These are phyloP conservation scores for Lactarius evosmus DNA, from an alignment of 768 basidiomycete genomes.

Conservation along the genomic window DNA sequence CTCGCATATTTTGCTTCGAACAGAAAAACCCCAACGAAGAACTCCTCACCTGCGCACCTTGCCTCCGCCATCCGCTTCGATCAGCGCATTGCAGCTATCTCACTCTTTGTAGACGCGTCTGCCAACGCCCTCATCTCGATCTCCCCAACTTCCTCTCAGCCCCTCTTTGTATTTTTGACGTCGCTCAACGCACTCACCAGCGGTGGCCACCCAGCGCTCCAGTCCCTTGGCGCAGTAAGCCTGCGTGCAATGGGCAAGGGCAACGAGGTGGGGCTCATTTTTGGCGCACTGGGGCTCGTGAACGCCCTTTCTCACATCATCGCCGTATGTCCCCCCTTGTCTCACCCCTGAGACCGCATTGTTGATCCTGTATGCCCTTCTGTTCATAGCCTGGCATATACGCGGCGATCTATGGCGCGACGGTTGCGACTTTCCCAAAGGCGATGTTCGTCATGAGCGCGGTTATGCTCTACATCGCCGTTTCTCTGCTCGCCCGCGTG, in stretches of 20 bases:
- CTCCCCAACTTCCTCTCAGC: slow-evolving; percentile 27
- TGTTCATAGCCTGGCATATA: slow-evolving; percentile 26
- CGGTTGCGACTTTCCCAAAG: slow-evolving; percentile 26
- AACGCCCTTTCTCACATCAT: slow-evolving; percentile 27
- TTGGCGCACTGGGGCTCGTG: slow-evolving; percentile 27
- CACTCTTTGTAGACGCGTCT: slow-evolving; percentile 27
- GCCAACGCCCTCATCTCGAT: slow-evolving; percentile 27
- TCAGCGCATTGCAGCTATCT: slow-evolving; percentile 24
- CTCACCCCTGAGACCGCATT: not conserved
- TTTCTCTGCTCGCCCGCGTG: slow-evolving; percentile 24
- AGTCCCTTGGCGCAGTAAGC: slow-evolving; percentile 29
- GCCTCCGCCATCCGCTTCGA: slow-evolving; percentile 28
- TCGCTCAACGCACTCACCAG: slow-evolving; percentile 27
- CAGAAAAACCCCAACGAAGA: not conserved
- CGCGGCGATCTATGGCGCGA: slow-evolving; percentile 25
- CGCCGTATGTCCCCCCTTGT: slow-evolving; percentile 18
- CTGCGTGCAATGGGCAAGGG: slow-evolving; percentile 28
- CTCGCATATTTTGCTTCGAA: slow-evolving; percentile 25
- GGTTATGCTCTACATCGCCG: slow-evolving; percentile 21
- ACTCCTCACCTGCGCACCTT: slow-evolving; percentile 1
- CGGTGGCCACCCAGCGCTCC: slow-evolving; percentile 28
- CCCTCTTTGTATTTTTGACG: slow-evolving; percentile 28
- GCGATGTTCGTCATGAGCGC: slow-evolving; percentile 27
- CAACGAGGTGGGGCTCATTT: slow-evolving; percentile 27
- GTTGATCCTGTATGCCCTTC: not conserved